These are phyloP conservation scores for Trichoderma citrinoviride DNA, from an alignment of 2,329 filamentous ascomycete species.

Conservation along the genomic window DNA sequence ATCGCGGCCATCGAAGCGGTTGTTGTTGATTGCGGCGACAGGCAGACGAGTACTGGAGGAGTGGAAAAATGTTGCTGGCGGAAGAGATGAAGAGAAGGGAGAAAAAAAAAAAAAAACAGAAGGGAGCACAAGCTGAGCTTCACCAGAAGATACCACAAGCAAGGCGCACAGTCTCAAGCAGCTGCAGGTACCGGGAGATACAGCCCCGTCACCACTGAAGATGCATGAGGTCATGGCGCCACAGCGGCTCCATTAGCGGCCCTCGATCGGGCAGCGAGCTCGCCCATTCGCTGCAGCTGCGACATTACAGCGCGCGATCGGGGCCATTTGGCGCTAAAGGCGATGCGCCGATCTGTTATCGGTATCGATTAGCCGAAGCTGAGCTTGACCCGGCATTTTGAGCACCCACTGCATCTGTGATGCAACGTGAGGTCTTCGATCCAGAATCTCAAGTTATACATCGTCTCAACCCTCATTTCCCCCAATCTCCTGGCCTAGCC, in stretches of 20 bases:
- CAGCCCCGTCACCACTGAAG: background rate
- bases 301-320: background rate
- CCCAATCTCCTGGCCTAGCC: too few species aligned
- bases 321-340: background rate
- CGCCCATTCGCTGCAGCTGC: background rate
- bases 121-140: background rate
- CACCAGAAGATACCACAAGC: too few species aligned
- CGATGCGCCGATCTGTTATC: background rate
- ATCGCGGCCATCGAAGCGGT: conserved; percentile 26
- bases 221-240: conserved; percentile 22
- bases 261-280: background rate
- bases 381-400: background rate
- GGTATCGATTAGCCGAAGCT: too few species aligned
- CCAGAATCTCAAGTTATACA: too few species aligned
- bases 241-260: conserved; percentile 4
- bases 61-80: background rate
- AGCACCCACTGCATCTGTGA: background rate
- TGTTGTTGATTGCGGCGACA: background rate
- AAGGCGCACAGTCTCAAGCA: too few species aligned
- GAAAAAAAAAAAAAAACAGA: background rate
- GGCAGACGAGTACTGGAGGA: background rate
- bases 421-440: too few species aligned
- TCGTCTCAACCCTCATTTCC: too few species aligned
- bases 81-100: background rate
- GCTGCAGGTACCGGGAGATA: conserved; percentile 6